Base-by-base conservation (phyloP, 257 asterid genomes). In the Solanum ossicruentum region DNA sequence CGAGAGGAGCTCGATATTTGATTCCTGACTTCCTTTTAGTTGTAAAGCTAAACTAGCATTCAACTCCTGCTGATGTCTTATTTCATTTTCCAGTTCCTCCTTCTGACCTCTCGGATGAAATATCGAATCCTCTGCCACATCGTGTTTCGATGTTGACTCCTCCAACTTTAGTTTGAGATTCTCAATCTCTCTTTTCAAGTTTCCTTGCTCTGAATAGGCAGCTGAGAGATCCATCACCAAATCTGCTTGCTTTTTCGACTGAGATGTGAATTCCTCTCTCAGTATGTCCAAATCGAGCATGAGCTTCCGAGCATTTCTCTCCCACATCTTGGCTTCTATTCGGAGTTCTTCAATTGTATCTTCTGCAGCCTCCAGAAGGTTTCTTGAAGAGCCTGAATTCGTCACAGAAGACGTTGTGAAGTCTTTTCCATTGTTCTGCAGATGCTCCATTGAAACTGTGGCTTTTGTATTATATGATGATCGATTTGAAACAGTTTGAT, bases 301-400 rank as follows among this genome's bases (percentile, higher is more conserved):
- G 41, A 93, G 89, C 83, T 93, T 96, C 90, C 98, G 85, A 2
- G 99, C 96, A 81, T 93, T 94, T 88, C 98, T 93, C 91, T 96
- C 98, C 98, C 98, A 96, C 97, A 94, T 94, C 70, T 94, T 93
- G 88, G 99, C 98, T 92, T 93, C 97, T 83, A 92, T 93, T 12
- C 95, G 93, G 58, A 96, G 93, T 84, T 96, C 97, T 70, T 92
- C 95, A 80, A 92, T 93, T 6, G 95, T 88, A 55, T 84, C 91
- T 90, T 93, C 97, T 67, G 94, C 98, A 84, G 89, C 94, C 88
- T 93, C 98, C 63, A 89, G 92, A 82, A 89, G 94, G 84, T 84
- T 87, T 45, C 82, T 89, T 18, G 94, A 91, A 71, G 94, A 91
- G 83, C 89, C 89, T 43, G 75, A 54, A 73, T 86, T 89, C 28